These are phyloP conservation scores for Penicillium coprophilum DNA, from an alignment of 495 filamentous ascomycete species.

Conservation along the genomic window DNA sequence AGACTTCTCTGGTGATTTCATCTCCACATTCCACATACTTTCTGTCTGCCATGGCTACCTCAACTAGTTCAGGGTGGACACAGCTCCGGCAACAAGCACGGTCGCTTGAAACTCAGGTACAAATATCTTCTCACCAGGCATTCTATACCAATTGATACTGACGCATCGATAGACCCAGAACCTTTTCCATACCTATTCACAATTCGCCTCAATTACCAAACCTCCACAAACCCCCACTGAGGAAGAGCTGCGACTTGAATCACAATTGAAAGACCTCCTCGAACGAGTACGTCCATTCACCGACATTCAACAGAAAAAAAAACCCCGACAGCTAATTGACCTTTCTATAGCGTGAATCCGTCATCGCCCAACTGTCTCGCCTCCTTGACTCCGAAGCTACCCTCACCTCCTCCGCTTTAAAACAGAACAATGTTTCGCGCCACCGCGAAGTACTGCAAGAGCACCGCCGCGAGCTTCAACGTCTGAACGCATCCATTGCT, in stretches of 20 bases:
- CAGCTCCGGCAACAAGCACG: conserved; percentile 93
- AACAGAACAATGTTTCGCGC: conserved; percentile 89
- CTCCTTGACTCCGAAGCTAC: conserved; percentile 93
- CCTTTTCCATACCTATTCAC: conserved; percentile 92
- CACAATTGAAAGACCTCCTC: conserved; percentile 80
- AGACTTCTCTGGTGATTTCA: not conserved
- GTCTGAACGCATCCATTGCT: conserved; percentile 64
- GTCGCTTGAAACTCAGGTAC: conserved; percentile 87
- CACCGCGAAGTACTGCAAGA: conserved; percentile 87
- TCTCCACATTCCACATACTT: conserved; percentile 1
- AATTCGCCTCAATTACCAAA: conserved; percentile 80
- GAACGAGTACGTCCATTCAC: conserved; percentile 41
- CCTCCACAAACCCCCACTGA: conserved; percentile 80
- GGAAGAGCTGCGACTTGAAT: conserved; percentile 77
- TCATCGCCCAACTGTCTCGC: conserved; percentile 79
- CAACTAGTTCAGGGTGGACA: conserved; percentile 85
- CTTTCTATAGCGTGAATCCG: conserved; percentile 66
- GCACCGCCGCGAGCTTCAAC: conserved; percentile 78
- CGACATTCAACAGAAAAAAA: conserved; percentile 11
- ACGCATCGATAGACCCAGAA: conserved; percentile 69
- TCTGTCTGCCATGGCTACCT: conserved; percentile 58
- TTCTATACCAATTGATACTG: conserved; percentile 9
- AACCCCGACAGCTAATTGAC: conserved; percentile 5
- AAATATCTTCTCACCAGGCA: conserved; percentile 2
- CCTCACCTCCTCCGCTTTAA: conserved; percentile 83